These are phyloP conservation scores for Pseudozyma flocculosa DNA, from an alignment of 1,284 basidiomycete species.

Conservation along the genomic window DNA sequence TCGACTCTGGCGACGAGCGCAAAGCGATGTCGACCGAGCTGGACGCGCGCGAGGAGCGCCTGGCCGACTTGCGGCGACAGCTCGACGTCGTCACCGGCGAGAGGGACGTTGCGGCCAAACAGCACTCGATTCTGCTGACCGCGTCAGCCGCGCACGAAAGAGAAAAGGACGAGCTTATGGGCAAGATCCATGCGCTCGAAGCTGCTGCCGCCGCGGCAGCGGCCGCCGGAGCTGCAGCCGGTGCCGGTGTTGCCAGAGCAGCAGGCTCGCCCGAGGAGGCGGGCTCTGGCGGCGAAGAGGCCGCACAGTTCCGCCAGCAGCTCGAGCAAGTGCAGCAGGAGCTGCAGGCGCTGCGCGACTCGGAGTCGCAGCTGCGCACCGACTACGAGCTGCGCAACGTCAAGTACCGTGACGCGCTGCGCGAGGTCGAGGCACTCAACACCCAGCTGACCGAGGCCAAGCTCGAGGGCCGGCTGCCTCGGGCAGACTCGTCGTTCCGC, in stretches of 20 bases:
- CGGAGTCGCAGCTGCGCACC: conserved; percentile 54
- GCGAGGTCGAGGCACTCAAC: conserved; percentile 77
- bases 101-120: conserved; percentile 16
- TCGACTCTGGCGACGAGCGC: conserved; percentile 62
- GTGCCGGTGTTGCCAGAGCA: too few species aligned
- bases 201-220: conserved; percentile 17
- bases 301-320: conserved; percentile 70
- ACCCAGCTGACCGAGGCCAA: conserved; percentile 43
- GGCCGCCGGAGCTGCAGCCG: too few species aligned
- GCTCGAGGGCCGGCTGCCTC: conserved; percentile 18
- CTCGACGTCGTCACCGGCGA: conserved; percentile 16
- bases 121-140: conserved; percentile 15
- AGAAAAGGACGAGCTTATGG: conserved; percentile 21
- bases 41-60: conserved; percentile 73
- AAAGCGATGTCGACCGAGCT: conserved; percentile 66
- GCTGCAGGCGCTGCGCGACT: conserved; percentile 34
- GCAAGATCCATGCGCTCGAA: conserved; percentile 26
- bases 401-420: conserved; percentile 84
- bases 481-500: neutral
- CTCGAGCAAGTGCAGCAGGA: conserved; percentile 74
- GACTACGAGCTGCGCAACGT: conserved; percentile 74
- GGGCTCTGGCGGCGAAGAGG: neutral
- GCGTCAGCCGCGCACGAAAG: conserved; percentile 13
- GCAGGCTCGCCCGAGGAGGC: too few species aligned
- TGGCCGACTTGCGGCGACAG: conserved; percentile 71